These are phyloP conservation scores for Letharia columbiana DNA, from an alignment of 495 filamentous ascomycete species.

Conservation along the genomic window DNA sequence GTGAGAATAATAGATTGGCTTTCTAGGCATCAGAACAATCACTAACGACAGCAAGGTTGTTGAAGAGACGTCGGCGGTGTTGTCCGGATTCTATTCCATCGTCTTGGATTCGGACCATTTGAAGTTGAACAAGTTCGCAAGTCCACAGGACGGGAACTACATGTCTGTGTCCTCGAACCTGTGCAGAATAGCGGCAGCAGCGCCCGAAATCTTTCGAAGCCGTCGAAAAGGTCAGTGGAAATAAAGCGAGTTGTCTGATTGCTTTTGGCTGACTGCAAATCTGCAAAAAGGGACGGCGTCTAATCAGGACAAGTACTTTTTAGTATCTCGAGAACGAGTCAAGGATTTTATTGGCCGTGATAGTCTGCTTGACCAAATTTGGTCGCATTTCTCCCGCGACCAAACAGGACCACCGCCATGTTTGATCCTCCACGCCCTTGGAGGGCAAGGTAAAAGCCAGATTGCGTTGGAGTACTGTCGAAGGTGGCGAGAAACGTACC, in stretches of 20 bases:
- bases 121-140: background rate
- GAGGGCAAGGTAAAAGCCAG: background rate
- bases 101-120: background rate
- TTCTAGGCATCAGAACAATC: background rate
- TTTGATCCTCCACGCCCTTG: background rate
- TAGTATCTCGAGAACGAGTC: constrained; percentile 1
- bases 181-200: background rate
- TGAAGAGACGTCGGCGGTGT: background rate
- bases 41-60: background rate
- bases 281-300: background rate
- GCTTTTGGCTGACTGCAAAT: background rate
- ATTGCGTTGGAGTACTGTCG: background rate
- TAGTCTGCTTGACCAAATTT: background rate
- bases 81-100: background rate
- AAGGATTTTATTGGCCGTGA: constrained; percentile 1
- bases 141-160: background rate
- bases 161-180: background rate
- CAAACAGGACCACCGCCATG: background rate
- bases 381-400: background rate
- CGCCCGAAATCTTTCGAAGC: background rate
- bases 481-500: background rate
- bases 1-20: background rate
- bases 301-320: background rate
- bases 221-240: background rate
- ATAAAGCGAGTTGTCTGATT: background rate